phyloP scores from a whole-genome alignment of 176 grass and related monocot species.

The Chloris gayana region DNA sequence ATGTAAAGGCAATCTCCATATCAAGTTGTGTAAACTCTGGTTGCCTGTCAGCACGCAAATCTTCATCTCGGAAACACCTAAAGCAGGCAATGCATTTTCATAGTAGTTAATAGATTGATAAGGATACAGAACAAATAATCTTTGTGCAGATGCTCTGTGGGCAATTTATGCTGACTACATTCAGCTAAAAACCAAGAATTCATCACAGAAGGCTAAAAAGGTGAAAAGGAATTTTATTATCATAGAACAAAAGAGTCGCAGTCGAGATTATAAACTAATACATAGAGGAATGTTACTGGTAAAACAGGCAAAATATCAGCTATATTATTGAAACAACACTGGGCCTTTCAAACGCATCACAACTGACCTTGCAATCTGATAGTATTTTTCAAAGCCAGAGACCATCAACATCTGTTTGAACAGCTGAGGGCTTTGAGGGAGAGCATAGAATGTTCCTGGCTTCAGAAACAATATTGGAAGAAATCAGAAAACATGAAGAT shows the following conservation, averaged over 20 bases:
- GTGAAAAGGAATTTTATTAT: not conserved
- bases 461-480: constrained; percentile 72
- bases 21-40: constrained; percentile 98
- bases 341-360: constrained; percentile 19
- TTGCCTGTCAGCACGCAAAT: constrained; percentile 93
- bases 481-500: constrained; percentile 37
- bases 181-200: constrained; percentile 8
- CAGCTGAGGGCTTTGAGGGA: constrained; percentile 98
- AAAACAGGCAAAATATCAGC: constrained; percentile 12
- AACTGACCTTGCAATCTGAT: constrained; percentile 88
- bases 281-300: not conserved
- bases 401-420: constrained; percentile 99
- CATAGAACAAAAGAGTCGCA: not conserved
- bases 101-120: constrained; percentile 13
- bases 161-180: constrained; percentile 12
- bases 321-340: constrained; percentile 15
- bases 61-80: constrained; percentile 98
- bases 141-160: constrained; percentile 1
- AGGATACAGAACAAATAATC: constrained; percentile 9
- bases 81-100: constrained; percentile 26
- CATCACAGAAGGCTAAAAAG: not conserved
- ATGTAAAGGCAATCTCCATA: constrained; percentile 96
- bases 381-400: constrained; percentile 98
- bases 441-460: constrained; percentile 97
- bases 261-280: not conserved